Base-by-base conservation (phyloP, 257 asterid genomes). In the Gentiana dahurica region DNA sequence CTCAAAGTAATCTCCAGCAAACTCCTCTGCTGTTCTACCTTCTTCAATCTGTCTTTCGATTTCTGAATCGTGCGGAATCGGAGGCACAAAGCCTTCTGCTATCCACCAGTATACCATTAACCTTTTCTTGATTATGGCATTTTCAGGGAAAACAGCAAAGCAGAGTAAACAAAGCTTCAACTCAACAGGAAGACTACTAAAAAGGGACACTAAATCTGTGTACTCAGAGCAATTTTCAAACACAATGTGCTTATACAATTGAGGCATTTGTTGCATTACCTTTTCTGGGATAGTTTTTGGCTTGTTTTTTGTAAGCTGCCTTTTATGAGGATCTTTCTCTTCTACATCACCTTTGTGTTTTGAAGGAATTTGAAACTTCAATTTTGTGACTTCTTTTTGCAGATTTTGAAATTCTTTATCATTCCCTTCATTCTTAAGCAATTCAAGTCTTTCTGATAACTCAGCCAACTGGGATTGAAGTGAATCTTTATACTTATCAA, bases 21-120 rank as follows among this genome's bases (percentile, higher is more conserved):
- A 51, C 36, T 9, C 65, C n/a, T 69, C 58, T 7, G 65, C 63
- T 0, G 57, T 8, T 47, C 39, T 59, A 12, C 46, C 51, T 3
- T 53, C n/a, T 7, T 8, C 37, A 51, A 7, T 36, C 12, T 44
- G 55, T 13, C 9, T 8, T 48, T 10, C 39, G 12, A 24, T 10
- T 37, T 53, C 55, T 3, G 50, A 50, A 60, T 63, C 49, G 24
- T 33, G 48, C 0, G 34, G 51, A 51, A 57, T 44, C 0, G 58
- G 62, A 4, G 51, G 59, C 13, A 65, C 70, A 35, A 58, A 71
- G 39, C 87, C 81, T 53, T 80, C 83, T 0, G 54, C 51, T 2
- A 67, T 65, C 87, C 83, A 80, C 83, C 83, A 80, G 5, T 70
- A 70, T 45, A 71, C 60, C 79, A 80, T 64, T 39, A 74, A 60